Evolutionary conservation across 768 basidiomycete species (phyloP).

Genomic region (Dentipellis fragilis): DNA sequence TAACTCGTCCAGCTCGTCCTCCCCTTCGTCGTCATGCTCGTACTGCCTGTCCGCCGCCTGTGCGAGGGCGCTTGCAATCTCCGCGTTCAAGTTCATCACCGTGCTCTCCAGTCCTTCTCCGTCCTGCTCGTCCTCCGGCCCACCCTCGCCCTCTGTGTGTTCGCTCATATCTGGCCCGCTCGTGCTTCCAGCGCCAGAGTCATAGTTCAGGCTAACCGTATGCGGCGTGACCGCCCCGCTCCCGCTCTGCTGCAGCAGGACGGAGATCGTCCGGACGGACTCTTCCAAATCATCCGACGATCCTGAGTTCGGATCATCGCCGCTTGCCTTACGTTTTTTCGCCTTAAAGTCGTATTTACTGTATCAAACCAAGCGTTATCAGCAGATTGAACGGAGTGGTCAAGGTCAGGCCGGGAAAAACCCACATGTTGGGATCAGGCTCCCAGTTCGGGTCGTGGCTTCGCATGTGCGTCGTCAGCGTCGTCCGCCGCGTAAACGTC

Average conservation of each 20-base stretch:
- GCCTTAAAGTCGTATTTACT: conserved; percentile 77
- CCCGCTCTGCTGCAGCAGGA: conserved; percentile 45
- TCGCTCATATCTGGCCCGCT: conserved; percentile 2
- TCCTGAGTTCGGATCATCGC: conserved; percentile 26
- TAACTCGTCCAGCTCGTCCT: conserved; percentile 26
- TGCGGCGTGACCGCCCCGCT: conserved; percentile 10
- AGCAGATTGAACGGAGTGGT: neutral
- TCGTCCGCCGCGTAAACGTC: conserved; percentile 80
- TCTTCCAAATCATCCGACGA: conserved; percentile 46
- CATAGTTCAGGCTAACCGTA: conserved; percentile 2
- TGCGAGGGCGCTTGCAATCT: conserved; percentile 69
- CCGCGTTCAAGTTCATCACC: conserved; percentile 71
- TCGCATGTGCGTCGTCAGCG: conserved; percentile 79
- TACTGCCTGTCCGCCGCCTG: conserved; percentile 57
- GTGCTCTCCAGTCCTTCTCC: conserved; percentile 39
- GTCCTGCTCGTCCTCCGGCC: neutral
- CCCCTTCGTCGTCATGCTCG: conserved; percentile 43
- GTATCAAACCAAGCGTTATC: conserved; percentile 3
- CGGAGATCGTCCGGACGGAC: conserved; percentile 67
- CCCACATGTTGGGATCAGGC: conserved; percentile 75
- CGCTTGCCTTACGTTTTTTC: conserved; percentile 43
- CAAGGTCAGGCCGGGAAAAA: conserved; percentile 11
- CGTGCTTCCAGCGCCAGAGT: conserved; percentile 1
- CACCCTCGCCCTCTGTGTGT: conserved; percentile 1
- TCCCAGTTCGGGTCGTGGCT: conserved; percentile 82